These are phyloP conservation scores for Cryptococcus wingfieldii DNA, from an alignment of 1,284 basidiomycete species.

Conservation along the genomic window DNA sequence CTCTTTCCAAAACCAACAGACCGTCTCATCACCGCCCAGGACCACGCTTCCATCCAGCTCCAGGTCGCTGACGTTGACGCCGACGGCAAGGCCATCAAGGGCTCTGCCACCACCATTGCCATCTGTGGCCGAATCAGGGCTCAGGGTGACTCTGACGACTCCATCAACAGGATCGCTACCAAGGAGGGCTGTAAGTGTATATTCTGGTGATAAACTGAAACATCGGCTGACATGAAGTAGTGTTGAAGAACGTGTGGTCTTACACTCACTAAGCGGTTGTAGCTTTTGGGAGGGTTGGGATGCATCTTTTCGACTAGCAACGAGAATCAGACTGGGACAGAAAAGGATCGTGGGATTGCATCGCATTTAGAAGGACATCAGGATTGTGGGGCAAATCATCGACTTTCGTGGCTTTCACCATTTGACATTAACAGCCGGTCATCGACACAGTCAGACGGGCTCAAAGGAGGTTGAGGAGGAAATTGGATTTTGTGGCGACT, in stretches of 20 bases:
- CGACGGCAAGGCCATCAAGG: conserved; percentile 79
- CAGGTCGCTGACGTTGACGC: conserved; percentile 92
- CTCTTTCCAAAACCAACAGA: conserved; percentile 8
- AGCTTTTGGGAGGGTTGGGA: conserved; percentile 4
- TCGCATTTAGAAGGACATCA: too few relatives aligned
- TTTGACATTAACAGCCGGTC: too few relatives aligned
- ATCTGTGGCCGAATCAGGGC: conserved; percentile 91
- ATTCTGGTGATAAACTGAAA: not conserved
- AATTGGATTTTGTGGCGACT: too few relatives aligned
- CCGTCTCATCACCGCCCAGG: conserved; percentile 68
- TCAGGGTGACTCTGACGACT: conserved; percentile 94
- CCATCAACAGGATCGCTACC: conserved; percentile 92
- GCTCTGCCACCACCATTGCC: conserved; percentile 81
- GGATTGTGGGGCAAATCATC: too few relatives aligned
- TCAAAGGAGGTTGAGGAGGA: too few relatives aligned
- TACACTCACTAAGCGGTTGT: conserved; percentile 41
- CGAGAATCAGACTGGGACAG: not conserved
- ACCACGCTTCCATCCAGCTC: conserved; percentile 98
- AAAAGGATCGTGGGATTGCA: too few relatives aligned
- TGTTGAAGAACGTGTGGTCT: conserved; percentile 50
- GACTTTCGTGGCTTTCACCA: too few relatives aligned
- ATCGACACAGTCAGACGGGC: too few relatives aligned
- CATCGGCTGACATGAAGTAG: conserved; percentile 17
- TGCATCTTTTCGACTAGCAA: conserved; percentile 15
- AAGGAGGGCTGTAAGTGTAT: conserved; percentile 81